A percentile compares a stretch with the other conserved stretches of the same genome.
Conservation (phyloP, 2,329 filamentous ascomycete species). For the Aspergillus vadensis region DNA sequence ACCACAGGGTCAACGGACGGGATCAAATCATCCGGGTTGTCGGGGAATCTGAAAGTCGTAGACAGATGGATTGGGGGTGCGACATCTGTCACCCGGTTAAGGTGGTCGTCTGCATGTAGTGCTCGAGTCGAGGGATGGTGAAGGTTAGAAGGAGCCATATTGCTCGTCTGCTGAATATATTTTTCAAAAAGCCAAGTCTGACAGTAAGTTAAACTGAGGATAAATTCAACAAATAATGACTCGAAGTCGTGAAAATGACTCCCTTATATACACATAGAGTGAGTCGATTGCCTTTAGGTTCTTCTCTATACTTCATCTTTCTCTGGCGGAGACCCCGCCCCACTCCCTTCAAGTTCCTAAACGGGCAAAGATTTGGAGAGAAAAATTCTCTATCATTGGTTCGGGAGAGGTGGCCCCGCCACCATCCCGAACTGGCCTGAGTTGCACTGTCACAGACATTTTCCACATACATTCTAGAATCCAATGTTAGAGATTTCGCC, state of each 20-base stretch:
- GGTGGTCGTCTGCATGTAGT: constrained; percentile 77
- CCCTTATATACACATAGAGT: not conserved
- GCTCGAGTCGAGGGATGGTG: constrained; percentile 56
- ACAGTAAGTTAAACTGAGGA: not conserved
- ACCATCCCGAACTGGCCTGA: too few relatives aligned
- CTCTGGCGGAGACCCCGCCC: constrained; percentile 12
- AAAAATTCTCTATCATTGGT: not conserved
- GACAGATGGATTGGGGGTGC: constrained; percentile 88
- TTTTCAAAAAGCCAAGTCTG: not conserved
- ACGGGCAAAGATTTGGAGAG: constrained; percentile 11
- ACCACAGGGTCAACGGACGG: constrained; percentile 55
- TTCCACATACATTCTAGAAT: too few relatives aligned
- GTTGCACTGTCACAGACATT: too few relatives aligned
- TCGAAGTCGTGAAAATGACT: not conserved
- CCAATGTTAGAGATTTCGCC: too few relatives aligned
- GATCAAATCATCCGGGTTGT: constrained; percentile 66
- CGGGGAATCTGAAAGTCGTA: constrained; percentile 81
- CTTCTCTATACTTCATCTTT: not conserved
- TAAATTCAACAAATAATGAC: not conserved
- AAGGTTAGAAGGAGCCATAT: constrained; percentile 23
- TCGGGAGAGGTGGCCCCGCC: not conserved
- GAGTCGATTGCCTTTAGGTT: not conserved
- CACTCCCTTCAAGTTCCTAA: constrained; percentile 32
- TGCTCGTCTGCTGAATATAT: not conserved
- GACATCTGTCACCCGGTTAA: constrained; percentile 74